A percentile compares a stretch with the other conserved stretches of the same genome.
Conservation (phyloP, 169 alveolate genomes). For the Miamiensis avidus region DNA sequence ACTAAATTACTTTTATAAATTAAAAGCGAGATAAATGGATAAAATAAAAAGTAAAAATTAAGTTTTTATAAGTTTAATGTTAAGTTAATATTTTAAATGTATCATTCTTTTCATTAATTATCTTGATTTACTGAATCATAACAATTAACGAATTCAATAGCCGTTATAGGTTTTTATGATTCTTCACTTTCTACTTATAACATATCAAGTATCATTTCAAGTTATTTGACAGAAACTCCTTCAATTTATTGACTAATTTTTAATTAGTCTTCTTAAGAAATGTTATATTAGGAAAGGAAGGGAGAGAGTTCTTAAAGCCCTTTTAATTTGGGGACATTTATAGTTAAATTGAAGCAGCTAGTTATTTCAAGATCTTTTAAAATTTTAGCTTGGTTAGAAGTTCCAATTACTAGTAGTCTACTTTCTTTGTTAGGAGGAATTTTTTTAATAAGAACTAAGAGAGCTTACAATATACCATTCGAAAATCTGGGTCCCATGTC, state of each 20-base stretch:
- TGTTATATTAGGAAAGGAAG: neutral
- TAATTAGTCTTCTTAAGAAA: neutral
- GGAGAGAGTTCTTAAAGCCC: neutral
- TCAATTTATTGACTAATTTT: too few relatives aligned
- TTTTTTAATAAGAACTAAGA: conserved; percentile 94
- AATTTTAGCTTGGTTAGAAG: conserved; percentile 87
- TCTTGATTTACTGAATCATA: neutral
- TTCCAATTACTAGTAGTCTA: conserved; percentile 95
- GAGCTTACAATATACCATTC: conserved; percentile 94
- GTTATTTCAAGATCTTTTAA: conserved; percentile 72
- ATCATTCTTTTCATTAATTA: too few relatives aligned
- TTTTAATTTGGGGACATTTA: conserved; percentile 47
- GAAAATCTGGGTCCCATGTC: conserved; percentile 98
- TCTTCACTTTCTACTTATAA: neutral
- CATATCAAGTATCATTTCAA: neutral
- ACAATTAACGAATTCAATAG: neutral
- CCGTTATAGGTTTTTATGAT: neutral
- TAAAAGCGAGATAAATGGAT: neutral
- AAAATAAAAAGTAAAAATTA: neutral
- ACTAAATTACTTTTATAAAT: too few relatives aligned
- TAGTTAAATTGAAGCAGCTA: conserved; percentile 65
- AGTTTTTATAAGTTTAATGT: too few relatives aligned
- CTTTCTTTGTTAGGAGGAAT: conserved; percentile 94
- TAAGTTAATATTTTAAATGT: too few relatives aligned
- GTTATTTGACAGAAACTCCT: neutral